Evolutionary conservation across 805 yeast species (phyloP), one percentile per base, ranked within the genome.

Genomic region (Candida railenensis): DNA sequence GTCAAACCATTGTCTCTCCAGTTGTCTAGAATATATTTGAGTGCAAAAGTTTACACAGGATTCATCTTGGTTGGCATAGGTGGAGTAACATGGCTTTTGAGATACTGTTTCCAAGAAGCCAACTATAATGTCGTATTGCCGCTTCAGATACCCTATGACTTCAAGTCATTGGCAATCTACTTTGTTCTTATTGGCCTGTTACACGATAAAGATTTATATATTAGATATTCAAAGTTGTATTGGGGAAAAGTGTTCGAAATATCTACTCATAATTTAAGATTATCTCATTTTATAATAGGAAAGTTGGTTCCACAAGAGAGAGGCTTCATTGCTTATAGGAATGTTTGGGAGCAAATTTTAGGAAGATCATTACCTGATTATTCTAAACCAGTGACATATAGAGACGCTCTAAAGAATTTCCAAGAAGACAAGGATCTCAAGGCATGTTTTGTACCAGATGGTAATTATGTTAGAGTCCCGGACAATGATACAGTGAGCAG

Each of bases 391-490:
- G 78, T 78, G 21, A 68, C 82, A 1, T 62, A 69, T 44, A 48
- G 55, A 2, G 79, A 76, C 41, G 83, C 86, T 0, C 44, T 49
- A 2, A 60, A 58, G 9, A 63, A 71, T 2, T 83, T 83, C 54
- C 57, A 62, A 9, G 66, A 66, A 3, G 63, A 78, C 46, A 66
- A 74, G 0, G 52, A 58, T 1, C 62, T 73, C 0, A 67, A 67
- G 33, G 82, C 86, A 0, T 82, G 80, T 41, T 86, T 86, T 58
- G 81, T 88, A 5, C 91, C 91, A 0, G 85, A 88, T 62, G 99
- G 99, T 3, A 70, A 73, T 40, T 85, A 80, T 56, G 81, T 91
- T 30, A 80, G 98, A 47, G 99, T 90, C 1, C 99, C 99, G 0
- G 85, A 81, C 48, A 79, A 79, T 52, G 97, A 91, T 59, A 83